Percentiles rank a stretch among this genome's conserved stretches.
Conservation (phyloP, 495 filamentous ascomycete genomes). For the Penicillium canescens region DNA sequence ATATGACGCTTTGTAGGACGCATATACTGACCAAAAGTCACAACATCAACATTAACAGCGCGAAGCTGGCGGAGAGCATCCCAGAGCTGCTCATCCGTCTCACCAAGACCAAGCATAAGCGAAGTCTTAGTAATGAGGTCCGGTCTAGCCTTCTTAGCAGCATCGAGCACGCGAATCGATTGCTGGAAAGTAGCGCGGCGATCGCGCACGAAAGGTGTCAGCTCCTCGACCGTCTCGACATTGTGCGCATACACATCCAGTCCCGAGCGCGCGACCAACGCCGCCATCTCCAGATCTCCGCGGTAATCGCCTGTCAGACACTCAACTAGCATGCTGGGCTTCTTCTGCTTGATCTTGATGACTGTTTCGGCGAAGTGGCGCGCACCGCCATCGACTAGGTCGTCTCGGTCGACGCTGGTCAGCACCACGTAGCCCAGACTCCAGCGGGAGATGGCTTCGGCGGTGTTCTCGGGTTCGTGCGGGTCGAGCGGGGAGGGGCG, state of each 20-base stretch:
- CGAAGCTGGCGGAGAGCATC: conserved; percentile 79
- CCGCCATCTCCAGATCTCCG: conserved; percentile 81
- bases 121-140: conserved; percentile 94
- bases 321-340: conserved; percentile 85
- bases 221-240: conserved; percentile 87
- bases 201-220: conserved; percentile 89
- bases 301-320: conserved; percentile 88
- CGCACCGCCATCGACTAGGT: conserved; percentile 85
- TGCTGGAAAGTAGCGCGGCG: conserved; percentile 88
- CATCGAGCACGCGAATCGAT: conserved; percentile 75
- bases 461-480: conserved; percentile 95
- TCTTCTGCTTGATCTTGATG: conserved; percentile 88
- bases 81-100: conserved; percentile 87
- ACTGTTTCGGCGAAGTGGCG: conserved; percentile 94
- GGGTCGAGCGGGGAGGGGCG: conserved; percentile 82
- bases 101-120: conserved; percentile 93
- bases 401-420: conserved; percentile 91
- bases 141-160: conserved; percentile 73
- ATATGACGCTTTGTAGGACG: conserved; percentile 96
- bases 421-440: conserved; percentile 94
- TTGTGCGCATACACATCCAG: conserved; percentile 98
- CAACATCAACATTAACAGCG: conserved; percentile 80
- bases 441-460: conserved; percentile 90
- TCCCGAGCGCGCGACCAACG: conserved; percentile 78
- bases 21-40: conserved; percentile 99